Evolutionary conservation across 768 basidiomycete species (phyloP), one percentile per base, ranked within the genome.

Genomic region (Tephrocybe sp.): DNA sequence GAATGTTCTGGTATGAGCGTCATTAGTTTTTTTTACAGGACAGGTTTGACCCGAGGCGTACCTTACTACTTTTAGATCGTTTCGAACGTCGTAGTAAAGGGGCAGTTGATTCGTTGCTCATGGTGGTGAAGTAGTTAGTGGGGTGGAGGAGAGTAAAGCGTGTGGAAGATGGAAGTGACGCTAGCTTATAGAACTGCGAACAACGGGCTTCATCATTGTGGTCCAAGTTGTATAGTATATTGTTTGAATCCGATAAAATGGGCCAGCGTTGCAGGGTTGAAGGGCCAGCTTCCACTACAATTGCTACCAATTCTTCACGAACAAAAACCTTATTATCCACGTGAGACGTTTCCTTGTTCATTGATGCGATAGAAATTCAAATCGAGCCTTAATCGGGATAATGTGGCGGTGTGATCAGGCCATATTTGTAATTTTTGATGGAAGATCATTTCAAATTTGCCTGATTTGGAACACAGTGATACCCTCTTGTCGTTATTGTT

Each of bases 401-500:
- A n/a, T n/a, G n/a, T n/a, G n/a, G n/a, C n/a, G n/a, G n/a, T n/a
- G n/a, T n/a, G n/a, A n/a, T n/a, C n/a, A n/a, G n/a, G n/a, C n/a
- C n/a, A n/a, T n/a, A n/a, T n/a, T n/a, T n/a, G n/a, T n/a, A n/a
- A n/a, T n/a, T n/a, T n/a, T n/a, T n/a, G n/a, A n/a, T 5, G 28
- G 28, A 30, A 30, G 28, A 30, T 30, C 28, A 30, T 30, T 30
- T 30, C 28, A 30, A 30, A 30, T 15, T 36, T 4, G 15, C 11
- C 34, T n/a, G 34, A 36, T 36, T 36, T 36, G 34, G 34, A 17
- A 43, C 49, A 33, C 45, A 34, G 40, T 30, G 42, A 9, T 12
- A 30, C 33, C 21, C 45, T 47, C 45, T 47, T 47, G 45, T 47
- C 25, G 34, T 36, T 36, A 7, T 55, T 58, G 51, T 58, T 52